A percentile compares a stretch with the other conserved stretches of the same genome.
phyloP scores from a whole-genome alignment of 2,329 filamentous ascomycete species.

The Thermoascus crustaceus region DNA sequence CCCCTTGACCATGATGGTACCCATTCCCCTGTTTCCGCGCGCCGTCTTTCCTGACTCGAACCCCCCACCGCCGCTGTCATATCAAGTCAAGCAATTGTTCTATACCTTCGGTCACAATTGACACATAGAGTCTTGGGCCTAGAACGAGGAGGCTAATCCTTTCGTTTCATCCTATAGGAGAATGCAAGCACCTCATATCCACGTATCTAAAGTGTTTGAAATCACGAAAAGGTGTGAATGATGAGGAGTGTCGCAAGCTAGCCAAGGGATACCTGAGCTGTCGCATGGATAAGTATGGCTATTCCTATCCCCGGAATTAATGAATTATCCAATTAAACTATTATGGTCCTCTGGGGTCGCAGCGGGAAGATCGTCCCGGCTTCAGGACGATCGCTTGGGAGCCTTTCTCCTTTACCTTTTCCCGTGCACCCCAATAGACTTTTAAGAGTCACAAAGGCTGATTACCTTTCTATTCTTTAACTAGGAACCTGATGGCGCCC shows the following conservation, averaged over 20 bases:
- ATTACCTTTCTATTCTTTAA: background rate
- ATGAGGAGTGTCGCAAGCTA: constrained; percentile 72
- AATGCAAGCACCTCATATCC: constrained; percentile 86
- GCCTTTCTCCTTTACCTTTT: background rate
- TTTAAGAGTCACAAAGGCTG: background rate
- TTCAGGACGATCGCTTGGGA: background rate
- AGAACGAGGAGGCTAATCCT: too few relatives aligned
- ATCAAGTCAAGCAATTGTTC: too few relatives aligned
- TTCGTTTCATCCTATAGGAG: constrained; percentile 47
- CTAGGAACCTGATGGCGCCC: constrained; percentile 86
- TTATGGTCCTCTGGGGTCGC: too few relatives aligned
- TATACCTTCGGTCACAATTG: too few relatives aligned
- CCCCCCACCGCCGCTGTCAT: too few relatives aligned
- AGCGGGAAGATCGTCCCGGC: too few relatives aligned
- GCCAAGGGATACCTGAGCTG: constrained; percentile 86
- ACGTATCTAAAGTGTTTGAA: constrained; percentile 83
- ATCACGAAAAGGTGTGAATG: constrained; percentile 72
- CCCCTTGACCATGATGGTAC: constrained; percentile 87
- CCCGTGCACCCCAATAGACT: background rate
- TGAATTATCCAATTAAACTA: too few relatives aligned
- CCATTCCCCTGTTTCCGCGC: background rate
- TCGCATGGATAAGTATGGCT: constrained; percentile 81
- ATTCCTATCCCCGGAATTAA: too few relatives aligned
- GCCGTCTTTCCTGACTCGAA: background rate
- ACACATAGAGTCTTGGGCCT: too few relatives aligned